Base-by-base conservation (phyloP, 2,329 filamentous ascomycete genomes). In the Aspergillus latus region DNA sequence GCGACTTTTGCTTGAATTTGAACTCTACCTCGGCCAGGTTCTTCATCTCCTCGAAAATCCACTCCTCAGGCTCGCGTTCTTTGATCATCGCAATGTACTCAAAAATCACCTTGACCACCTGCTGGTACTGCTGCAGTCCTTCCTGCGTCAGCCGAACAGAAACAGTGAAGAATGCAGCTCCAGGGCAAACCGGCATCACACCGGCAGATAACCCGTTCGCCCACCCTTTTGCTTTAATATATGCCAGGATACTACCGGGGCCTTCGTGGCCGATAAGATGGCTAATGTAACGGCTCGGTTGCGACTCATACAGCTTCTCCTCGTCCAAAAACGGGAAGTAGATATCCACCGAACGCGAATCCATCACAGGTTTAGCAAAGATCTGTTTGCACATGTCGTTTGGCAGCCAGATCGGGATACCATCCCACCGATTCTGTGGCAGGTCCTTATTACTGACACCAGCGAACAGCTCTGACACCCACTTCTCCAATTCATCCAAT, bases 21-120 rank as follows among this genome's bases (percentile, higher is more conserved):
- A 99, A 99, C 64, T 96, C 89, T 10, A 97, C 90, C 63, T 97
- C 92, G 45, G 89, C 87, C 76, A 97, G 86, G 36, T 87, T 87
- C 73, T 92, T 93, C 73, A 94, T 89, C 74, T 99, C 94, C 32
- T 96, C 85, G 57, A 94, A 92, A 56, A 97, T 92, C 94, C 94
- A 97, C 71, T 95, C 81, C 64, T 95, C 88, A 0, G 93, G 92
- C 4, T 88, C 84, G 2, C 82, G 82, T 66, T 96, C 89, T 60
- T 86, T 86, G 54, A 99, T 83, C 72, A 99, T 84, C 9, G 91
- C 86, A 60, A 97, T 86, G 67, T 99, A 99, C 71, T 96, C 88
- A 76, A 97, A 97, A 59, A 96, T 82, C 30, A 87, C 84, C 72
- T 92, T 92, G 61, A 88, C 82, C 15, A 97, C 84, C 66, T 96